These are phyloP conservation scores for Diaporthe destruens DNA, from an alignment of 2,329 filamentous ascomycete species.

Conservation along the genomic window DNA sequence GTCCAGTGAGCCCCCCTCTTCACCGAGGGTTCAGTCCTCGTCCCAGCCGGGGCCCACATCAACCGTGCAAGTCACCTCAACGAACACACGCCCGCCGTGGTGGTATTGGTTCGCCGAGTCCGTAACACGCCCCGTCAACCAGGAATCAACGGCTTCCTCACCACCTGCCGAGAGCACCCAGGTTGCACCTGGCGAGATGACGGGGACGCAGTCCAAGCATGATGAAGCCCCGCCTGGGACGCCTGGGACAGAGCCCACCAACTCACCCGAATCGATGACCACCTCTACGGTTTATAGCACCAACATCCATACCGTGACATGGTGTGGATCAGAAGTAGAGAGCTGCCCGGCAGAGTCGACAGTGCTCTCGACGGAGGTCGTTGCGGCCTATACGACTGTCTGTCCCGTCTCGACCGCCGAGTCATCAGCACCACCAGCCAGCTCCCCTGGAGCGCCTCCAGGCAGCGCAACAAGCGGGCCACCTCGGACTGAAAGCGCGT, in stretches of 20 bases:
- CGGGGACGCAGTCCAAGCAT: not conserved
- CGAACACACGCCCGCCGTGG: not conserved
- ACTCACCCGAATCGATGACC: not conserved
- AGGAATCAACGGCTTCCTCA: not conserved
- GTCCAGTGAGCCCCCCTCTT: not conserved
- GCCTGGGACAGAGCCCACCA: not conserved
- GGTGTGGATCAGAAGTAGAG: conserved; percentile 26
- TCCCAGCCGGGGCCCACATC: not conserved
- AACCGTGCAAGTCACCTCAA: not conserved
- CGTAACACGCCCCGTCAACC: not conserved
- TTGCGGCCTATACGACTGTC: conserved; percentile 33
- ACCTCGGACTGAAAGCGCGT: not conserved
- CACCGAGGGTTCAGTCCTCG: not conserved
- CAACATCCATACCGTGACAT: conserved; percentile 34
- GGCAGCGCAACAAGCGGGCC: not conserved
- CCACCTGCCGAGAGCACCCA: not conserved
- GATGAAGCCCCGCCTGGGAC: not conserved
- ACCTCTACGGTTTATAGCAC: conserved; percentile 28
- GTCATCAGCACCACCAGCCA: not conserved
- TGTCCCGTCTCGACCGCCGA: conserved; percentile 18
- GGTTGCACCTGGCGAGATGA: not conserved
- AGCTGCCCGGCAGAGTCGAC: conserved; percentile 33
- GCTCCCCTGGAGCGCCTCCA: not conserved
- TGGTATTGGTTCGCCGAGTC: not conserved
- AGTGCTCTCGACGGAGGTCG: conserved; percentile 11